Evolutionary conservation across 2,329 filamentous ascomycete species (phyloP).

Genomic region (Hirsutella thompsonii): DNA sequence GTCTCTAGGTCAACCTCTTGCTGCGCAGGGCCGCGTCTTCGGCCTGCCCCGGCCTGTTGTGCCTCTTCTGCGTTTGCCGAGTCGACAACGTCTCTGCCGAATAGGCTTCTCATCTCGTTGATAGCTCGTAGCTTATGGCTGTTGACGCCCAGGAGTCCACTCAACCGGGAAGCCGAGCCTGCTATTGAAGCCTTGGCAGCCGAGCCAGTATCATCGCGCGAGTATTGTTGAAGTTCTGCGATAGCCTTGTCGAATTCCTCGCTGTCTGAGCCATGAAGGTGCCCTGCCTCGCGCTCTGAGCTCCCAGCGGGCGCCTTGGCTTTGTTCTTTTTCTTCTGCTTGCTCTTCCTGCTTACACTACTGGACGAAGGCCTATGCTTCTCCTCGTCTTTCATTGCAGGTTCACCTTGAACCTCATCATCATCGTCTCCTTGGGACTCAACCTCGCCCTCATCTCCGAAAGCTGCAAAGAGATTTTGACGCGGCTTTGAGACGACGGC

Average conservation of each 20-base stretch:
- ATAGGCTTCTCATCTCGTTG: constrained; percentile 73
- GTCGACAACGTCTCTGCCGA: constrained; percentile 44
- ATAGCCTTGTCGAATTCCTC: constrained; percentile 46
- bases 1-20: constrained; percentile 45
- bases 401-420: constrained; percentile 16
- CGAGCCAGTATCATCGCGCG: constrained; percentile 3
- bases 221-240: constrained; percentile 30
- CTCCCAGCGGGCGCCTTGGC: constrained; percentile 17
- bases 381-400: constrained; percentile 9
- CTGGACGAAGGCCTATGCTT: constrained; percentile 1
- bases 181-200: constrained; percentile 1
- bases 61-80: constrained; percentile 37
- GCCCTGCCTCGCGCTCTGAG: constrained; percentile 4
- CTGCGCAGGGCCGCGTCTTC: constrained; percentile 20
- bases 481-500: constrained; percentile 24
- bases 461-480: constrained; percentile 37
- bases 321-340: constrained; percentile 23
- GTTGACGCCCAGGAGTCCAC: constrained; percentile 35
- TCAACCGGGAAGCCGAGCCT: constrained; percentile 14
- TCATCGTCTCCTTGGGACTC: constrained; percentile 16
- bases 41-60: constrained; percentile 24
- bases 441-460: constrained; percentile 30
- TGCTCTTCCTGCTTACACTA: constrained; percentile 25
- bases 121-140: constrained; percentile 67
- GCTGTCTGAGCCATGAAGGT: constrained; percentile 13